These are phyloP conservation scores for Hymenoscyphus albidus DNA, from an alignment of 2,329 filamentous ascomycete species.

Conservation along the genomic window DNA sequence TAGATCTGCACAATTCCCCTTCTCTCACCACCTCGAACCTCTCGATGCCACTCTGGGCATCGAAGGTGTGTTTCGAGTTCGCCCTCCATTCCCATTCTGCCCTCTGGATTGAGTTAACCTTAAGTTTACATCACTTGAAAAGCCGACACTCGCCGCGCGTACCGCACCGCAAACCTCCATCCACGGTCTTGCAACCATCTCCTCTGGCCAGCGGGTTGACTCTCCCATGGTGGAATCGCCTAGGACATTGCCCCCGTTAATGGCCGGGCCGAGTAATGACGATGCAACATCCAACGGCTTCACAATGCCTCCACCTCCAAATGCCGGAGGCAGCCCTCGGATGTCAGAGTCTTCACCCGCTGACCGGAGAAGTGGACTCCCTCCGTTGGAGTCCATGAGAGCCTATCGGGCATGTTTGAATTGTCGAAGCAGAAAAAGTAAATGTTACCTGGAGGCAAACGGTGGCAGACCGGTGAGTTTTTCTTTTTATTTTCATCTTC, in stretches of 20 bases:
- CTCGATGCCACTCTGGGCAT: too few relatives aligned
- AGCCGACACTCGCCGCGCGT: neutral
- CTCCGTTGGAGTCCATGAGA: slow-evolving; percentile 30
- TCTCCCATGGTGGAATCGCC: neutral
- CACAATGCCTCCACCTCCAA: neutral
- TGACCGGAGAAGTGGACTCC: neutral
- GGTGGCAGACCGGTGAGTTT: slow-evolving; percentile 31
- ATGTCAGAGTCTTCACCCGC: neutral
- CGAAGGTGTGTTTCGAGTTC: neutral
- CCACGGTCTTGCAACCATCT: neutral
- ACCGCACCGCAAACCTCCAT: neutral
- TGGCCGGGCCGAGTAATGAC: neutral
- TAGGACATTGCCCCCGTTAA: neutral
- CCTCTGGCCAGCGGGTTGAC: neutral
- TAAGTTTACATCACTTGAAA: neutral
- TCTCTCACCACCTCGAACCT: too few relatives aligned
- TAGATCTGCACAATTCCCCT: too few relatives aligned
- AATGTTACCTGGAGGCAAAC: slow-evolving; percentile 34
- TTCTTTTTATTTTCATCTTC: neutral
- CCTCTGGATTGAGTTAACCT: neutral
- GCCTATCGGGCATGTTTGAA: slow-evolving; percentile 35
- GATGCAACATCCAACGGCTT: neutral
- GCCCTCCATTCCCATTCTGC: neutral
- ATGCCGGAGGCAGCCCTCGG: neutral
- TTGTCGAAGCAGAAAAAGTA: slow-evolving; percentile 34